Base-by-base conservation (phyloP, 306 rosid species). In the Hippophae gyantsensis region DNA sequence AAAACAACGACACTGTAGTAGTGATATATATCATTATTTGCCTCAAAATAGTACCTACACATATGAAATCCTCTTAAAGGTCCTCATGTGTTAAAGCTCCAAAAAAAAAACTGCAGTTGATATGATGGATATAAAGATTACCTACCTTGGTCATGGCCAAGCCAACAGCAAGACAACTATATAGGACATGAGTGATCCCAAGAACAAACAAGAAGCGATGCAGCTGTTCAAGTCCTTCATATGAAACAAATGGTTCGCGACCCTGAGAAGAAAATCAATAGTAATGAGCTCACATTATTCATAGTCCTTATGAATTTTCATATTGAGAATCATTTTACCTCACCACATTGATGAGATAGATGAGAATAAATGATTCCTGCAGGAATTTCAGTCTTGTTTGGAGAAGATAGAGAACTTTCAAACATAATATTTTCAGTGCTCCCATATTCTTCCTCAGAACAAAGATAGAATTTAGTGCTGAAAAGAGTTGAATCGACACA, bases 161-260 rank as follows among this genome's bases (percentile, higher is more conserved):
- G 77, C 85, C 98, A 76, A 92, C 96, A 7, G 96, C 93, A 26
- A 92, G 60, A 77, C 86, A 83, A 73, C 98, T 92, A 75, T 87
- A 92, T 50, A 92, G 69, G 73, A 87, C 89, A 81, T 87, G 98
- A 69, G 96, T 87, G 66, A 92, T 83, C 60, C 96, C 98, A 11
- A 92, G 96, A 73, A 92, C 86, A 72, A 92, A 92, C 47, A 92
- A 68, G 82, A 92, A 92, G 42, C 96, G 88, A 54, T 92, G 98
- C 50, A 92, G 88, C 84, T 87, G 96, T 76, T 83, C 95, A 45
- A 92, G 95, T 49, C 98, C 96, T 78, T 87, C 93, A 0, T 92
- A 88, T 13, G 98, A 92, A 76, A 92, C 98, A 50, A 92, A 92
- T 41, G 98, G 98, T 74, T 92, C 98, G 27, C 74, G 95, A 14